Conservation (phyloP, 768 basidiomycete species). For the Thelephora aurantiotincta region DNA sequence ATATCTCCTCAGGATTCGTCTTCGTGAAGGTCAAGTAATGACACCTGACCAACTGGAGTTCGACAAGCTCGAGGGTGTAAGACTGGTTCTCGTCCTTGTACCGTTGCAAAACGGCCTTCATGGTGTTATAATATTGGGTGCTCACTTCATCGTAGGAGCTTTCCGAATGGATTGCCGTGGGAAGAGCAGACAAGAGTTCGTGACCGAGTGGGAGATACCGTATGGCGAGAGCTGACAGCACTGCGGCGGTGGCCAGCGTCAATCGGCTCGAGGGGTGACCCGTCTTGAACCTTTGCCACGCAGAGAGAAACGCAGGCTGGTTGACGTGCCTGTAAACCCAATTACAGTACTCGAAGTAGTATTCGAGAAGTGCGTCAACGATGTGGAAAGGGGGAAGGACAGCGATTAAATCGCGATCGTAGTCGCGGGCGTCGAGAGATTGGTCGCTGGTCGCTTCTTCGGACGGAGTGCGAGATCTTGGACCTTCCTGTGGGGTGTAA, state of each 20-base stretch:
- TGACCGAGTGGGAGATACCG: slow-evolving; percentile 60
- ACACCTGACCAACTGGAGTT: slow-evolving; percentile 52
- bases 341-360: slow-evolving; percentile 80
- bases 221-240: slow-evolving; percentile 59
- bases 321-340: slow-evolving; percentile 80
- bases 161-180: slow-evolving; percentile 12
- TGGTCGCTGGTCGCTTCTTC: slow-evolving; percentile 23
- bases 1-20: slow-evolving; percentile 69
- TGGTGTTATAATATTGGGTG: slow-evolving; percentile 54
- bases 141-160: slow-evolving; percentile 49
- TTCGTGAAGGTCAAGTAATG: slow-evolving; percentile 66
- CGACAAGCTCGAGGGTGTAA: slow-evolving; percentile 53
- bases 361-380: slow-evolving; percentile 58
- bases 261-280: slow-evolving; percentile 53
- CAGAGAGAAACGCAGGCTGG: slow-evolving; percentile 39
- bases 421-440: slow-evolving; percentile 24
- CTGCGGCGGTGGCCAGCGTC: slow-evolving; percentile 57
- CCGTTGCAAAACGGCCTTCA: slow-evolving; percentile 47
- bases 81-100: slow-evolving; percentile 34
- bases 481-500: slow-evolving; percentile 9
- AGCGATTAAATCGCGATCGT: slow-evolving; percentile 61
- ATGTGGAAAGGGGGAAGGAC: slow-evolving; percentile 50
- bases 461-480: slow-evolving; percentile 17
- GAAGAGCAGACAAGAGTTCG: slow-evolving; percentile 36
- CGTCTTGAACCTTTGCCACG: slow-evolving; percentile 65